These are phyloP conservation scores for Rhodofomes roseus DNA, from an alignment of 1,284 basidiomycete species.

Conservation along the genomic window DNA sequence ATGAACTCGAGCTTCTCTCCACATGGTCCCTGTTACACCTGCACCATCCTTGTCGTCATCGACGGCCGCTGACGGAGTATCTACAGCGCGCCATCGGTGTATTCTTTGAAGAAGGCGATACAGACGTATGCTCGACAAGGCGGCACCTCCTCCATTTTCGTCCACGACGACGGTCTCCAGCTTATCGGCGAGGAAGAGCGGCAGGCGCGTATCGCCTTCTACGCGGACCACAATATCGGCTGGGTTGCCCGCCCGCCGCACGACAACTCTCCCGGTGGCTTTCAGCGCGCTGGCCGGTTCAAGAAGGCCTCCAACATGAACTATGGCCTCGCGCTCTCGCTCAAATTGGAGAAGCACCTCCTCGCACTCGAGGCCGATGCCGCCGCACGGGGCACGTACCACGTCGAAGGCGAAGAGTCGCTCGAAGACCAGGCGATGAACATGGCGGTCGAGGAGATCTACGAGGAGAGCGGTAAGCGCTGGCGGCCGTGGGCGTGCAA, in stretches of 20 bases:
- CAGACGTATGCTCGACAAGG: conserved; percentile 83
- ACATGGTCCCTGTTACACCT: not conserved
- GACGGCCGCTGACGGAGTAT: not conserved
- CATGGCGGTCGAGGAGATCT: conserved; percentile 66
- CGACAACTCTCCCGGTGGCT: conserved; percentile 38
- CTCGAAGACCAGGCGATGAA: conserved; percentile 64
- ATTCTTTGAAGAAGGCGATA: conserved; percentile 82
- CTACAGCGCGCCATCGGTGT: conserved; percentile 66
- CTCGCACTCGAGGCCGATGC: conserved; percentile 40
- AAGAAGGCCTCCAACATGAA: conserved; percentile 64
- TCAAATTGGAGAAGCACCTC: conserved; percentile 49
- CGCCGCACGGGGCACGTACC: conserved; percentile 18
- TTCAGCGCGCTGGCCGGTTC: conserved; percentile 53
- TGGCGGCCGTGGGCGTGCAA: conserved; percentile 68
- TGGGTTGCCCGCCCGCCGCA: conserved; percentile 56
- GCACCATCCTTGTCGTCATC: not conserved
- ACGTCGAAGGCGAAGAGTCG: conserved; percentile 30
- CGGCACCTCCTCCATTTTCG: conserved; percentile 71
- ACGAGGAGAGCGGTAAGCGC: conserved; percentile 47
- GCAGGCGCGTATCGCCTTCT: conserved; percentile 39
- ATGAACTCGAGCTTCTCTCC: not conserved
- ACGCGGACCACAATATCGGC: conserved; percentile 50
- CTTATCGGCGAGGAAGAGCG: conserved; percentile 35
- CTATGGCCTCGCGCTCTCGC: conserved; percentile 47
- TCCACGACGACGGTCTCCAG: conserved; percentile 72